These are phyloP conservation scores for Verticillium dahliae DNA, from an alignment of 2,329 filamentous ascomycete genomes.

Conservation along the genomic window DNA sequence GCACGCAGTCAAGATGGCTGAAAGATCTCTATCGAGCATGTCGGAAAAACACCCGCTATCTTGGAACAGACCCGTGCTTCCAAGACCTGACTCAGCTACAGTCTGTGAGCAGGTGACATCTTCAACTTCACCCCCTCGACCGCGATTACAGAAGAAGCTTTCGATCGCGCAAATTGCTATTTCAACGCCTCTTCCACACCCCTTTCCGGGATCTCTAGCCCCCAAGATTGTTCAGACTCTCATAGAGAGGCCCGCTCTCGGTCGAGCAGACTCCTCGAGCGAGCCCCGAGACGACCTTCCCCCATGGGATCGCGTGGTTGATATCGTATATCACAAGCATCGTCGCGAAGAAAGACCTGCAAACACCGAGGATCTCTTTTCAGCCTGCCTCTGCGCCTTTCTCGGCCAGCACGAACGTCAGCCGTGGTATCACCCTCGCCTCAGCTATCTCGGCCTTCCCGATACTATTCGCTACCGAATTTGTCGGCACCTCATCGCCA, in stretches of 20 bases:
- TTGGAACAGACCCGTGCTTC: not conserved
- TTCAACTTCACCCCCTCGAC: not conserved
- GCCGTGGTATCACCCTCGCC: not conserved
- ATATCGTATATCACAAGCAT: conserved; percentile 24
- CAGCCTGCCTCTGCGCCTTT: conserved; percentile 15
- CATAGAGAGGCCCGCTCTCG: conserved; percentile 7
- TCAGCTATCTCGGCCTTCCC: conserved; percentile 18
- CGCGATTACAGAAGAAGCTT: conserved; percentile 30
- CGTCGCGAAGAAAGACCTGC: not conserved
- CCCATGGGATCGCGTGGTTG: conserved; percentile 28
- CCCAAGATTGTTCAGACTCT: conserved; percentile 4
- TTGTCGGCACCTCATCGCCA: conserved; percentile 11
- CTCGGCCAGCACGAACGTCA: conserved; percentile 10
- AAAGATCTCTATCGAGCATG: not conserved
- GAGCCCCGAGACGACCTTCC: conserved; percentile 11
- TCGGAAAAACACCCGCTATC: not conserved
- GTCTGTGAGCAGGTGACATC: not conserved
- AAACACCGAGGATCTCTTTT: conserved; percentile 7
- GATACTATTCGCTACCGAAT: conserved; percentile 18
- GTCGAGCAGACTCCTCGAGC: conserved; percentile 21
- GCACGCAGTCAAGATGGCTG: not conserved
- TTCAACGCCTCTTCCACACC: conserved; percentile 25
- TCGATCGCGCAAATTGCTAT: conserved; percentile 22
- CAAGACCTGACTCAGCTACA: not conserved
- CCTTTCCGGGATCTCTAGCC: conserved; percentile 20